These are phyloP conservation scores for Domatiomyces globalis DNA, from an alignment of 2,329 filamentous ascomycete species.

Conservation along the genomic window DNA sequence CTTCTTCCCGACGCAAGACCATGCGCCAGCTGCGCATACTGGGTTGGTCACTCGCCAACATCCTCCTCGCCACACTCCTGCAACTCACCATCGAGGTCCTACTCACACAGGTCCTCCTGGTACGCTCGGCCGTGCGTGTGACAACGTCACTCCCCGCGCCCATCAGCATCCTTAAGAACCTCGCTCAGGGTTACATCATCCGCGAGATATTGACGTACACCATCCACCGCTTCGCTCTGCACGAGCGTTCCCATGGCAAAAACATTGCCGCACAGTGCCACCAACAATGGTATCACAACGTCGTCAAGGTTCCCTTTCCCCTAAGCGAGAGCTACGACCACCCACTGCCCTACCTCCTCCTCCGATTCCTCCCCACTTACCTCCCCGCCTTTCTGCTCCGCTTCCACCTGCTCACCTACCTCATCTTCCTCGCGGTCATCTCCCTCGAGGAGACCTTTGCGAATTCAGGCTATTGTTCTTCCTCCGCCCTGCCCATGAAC, in stretches of 20 bases:
- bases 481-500: conserved; percentile 30
- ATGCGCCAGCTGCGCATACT: conserved; percentile 32
- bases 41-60: conserved; percentile 41
- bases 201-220: conserved; percentile 57
- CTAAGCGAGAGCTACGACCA: conserved; percentile 48
- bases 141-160: conserved; percentile 48
- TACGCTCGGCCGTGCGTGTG: conserved; percentile 43
- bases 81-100: conserved; percentile 43
- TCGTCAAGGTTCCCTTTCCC: conserved; percentile 38
- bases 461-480: conserved; percentile 44
- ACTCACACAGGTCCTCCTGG: conserved; percentile 38
- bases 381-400: conserved; percentile 42
- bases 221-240: conserved; percentile 58
- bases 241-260: conserved; percentile 25
- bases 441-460: conserved; percentile 48
- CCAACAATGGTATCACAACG: conserved; percentile 41
- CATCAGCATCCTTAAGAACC: conserved; percentile 44
- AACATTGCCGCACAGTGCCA: conserved; percentile 29
- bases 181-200: conserved; percentile 39
- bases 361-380: conserved; percentile 43
- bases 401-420: conserved; percentile 47
- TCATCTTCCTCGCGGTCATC: conserved; percentile 39
- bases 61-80: conserved; percentile 38
- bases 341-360: conserved; percentile 40
- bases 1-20: conserved; percentile 24